Base-by-base conservation (phyloP, 208 protist genomes). In the Leishmania tarentolae region DNA sequence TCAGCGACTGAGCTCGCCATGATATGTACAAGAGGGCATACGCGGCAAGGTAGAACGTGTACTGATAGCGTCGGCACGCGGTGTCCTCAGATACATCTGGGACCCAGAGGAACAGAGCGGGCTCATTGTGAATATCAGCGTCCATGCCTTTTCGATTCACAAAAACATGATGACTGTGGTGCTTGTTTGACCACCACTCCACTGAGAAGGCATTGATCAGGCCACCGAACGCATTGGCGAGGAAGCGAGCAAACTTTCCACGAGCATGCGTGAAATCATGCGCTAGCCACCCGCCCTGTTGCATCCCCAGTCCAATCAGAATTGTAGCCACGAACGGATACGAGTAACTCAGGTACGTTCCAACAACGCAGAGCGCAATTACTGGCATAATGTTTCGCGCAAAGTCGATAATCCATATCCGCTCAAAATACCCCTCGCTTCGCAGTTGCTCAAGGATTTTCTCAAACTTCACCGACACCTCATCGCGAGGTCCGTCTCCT, bases 91-190 rank as follows among this genome's bases (percentile, higher is more conserved):
- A 78, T 13, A 86, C 86, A 65, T 87, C 83, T 6, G 92, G 91
- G 9, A 88, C 70, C 90, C 91, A 95, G 9, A 96, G 83, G 77
- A 92, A 94, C 31, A 95, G 73, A 31, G 93, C 75, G 15, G 90
- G 90, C 84, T 95, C 91, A 83, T 95, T 95, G 83, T 95, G 91
- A 75, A 97, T 93, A 82, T 97, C 93, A 6, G 87, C 74, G 83
- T 97, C 93, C 78, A 91, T 75, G 72, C 82, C 63, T 86, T 93
- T 92, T 50, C 91, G 83, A 82, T 97, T 95, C 8, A 93, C 87
- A 81, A 94, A 94, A 35, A 90, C 66, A 86, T 97, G 93, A 90
- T 97, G 93, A n/a, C 76, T 86, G 83, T 95, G 93, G 88, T 95
- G 93, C 82, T 95, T 96, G 79, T 94, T 79, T 53, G 90, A 91